Evolutionary conservation across 2,329 filamentous ascomycete species (phyloP).

Genomic region (Bipolaris cookei): DNA sequence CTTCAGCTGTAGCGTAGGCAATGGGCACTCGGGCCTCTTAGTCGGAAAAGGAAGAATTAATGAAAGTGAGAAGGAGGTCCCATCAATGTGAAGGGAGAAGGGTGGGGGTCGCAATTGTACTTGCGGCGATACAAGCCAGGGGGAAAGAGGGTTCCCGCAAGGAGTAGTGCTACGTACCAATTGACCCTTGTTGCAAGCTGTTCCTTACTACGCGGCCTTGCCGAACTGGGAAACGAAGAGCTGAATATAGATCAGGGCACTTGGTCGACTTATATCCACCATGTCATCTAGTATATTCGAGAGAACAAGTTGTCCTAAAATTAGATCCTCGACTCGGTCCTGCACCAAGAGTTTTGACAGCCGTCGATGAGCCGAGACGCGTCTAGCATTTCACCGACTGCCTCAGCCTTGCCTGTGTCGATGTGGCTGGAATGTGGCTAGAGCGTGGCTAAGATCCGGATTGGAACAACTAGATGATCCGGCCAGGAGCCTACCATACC

Average conservation of each 20-base stretch:
- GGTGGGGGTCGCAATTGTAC: slow-evolving; percentile 32
- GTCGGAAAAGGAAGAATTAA: slow-evolving; percentile 31
- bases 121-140: slow-evolving; percentile 35
- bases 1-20: slow-evolving; percentile 13
- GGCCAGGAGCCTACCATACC: slow-evolving; percentile 1
- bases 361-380: slow-evolving; percentile 3
- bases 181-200: slow-evolving; percentile 43
- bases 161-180: slow-evolving; percentile 30
- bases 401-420: slow-evolving; percentile 10
- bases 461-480: slow-evolving; percentile 14
- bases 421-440: slow-evolving; percentile 12
- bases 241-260: slow-evolving; percentile 27
- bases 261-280: not conserved
- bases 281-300: not conserved
- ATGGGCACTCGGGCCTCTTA: slow-evolving; percentile 9
- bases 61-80: slow-evolving; percentile 44
- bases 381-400: slow-evolving; percentile 17
- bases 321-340: not conserved
- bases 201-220: slow-evolving; percentile 24
- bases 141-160: slow-evolving; percentile 25
- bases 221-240: slow-evolving; percentile 31
- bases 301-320: not conserved
- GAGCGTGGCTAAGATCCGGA: slow-evolving; percentile 1
- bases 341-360: slow-evolving; percentile 2
- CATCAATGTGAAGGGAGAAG: slow-evolving; percentile 27